Evolutionary conservation across 1,139 yeast genomes (phyloP), one percentile per base, ranked within the genome.

Genomic region (Saccharomyces hybrid): DNA sequence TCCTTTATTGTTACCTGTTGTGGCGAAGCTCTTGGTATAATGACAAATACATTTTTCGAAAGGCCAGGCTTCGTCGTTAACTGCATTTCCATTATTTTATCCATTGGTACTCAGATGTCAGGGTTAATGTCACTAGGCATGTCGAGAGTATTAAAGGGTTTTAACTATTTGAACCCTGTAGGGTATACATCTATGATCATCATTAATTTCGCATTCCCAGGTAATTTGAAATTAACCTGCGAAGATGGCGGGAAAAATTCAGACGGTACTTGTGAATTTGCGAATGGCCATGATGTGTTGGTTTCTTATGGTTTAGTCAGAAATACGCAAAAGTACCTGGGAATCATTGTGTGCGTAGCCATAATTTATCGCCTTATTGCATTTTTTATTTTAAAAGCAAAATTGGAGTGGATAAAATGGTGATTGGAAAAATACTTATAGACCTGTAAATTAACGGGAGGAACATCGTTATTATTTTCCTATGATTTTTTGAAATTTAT

Each of bases 1-100:
- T 67, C 84, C 0, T 72, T 83, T 51, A 73, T 80, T 13, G 75
- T 83, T 28, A 78, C 85, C 14, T 83, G 85, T 61, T 81, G 89
- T 60, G 96, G 96, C 46, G 96, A 89, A 67, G 84, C 93, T 1
- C 73, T 88, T 48, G 96, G 96, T 0, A 86, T 88, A 6, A 75
- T 86, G 50, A 83, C 88, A 58, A 87, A 87, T 64, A 82, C 91
- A n/a, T 62, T 86, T 0, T 83, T 88, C 63, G 75, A 77, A 54
- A 91, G 88, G 65, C 79, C 88, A 53, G 96, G 96, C 0, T 78
- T 88, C 61, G 95, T 95, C 0, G 81, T 87, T 26, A 88, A 86
- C 63, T 70, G 88, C 5, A 78, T 88, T 49, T 78, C 90, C 0
- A 78, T 82, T 8, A 66, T 86, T 32, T 70, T 86, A 51, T 79